Evolutionary conservation across 2,329 filamentous ascomycete species (phyloP), one percentile per base, ranked within the genome.

Genomic region (Pseudogymnoascus destructans): DNA sequence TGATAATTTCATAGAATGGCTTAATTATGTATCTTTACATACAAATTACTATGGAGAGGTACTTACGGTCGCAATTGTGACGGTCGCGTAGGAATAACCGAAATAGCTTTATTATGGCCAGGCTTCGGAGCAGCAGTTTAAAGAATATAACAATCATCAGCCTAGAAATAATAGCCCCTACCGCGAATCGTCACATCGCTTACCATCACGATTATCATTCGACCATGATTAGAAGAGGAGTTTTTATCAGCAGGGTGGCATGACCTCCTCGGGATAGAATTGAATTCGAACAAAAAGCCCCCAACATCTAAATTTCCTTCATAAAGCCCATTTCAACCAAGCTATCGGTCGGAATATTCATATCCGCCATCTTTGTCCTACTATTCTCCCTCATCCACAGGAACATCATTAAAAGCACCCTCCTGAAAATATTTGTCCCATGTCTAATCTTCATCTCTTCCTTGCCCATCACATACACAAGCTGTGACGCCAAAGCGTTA

Each of bases 291-390:
- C 11, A 4, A 52, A 52, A 23, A 52, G 11, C 13, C 11, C 11
- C 6, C 42, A 5, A 30, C 13, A 30, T 27, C 56, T 33, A 82
- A 55, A 85, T 79, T 62, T 85, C 80, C 69, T 85, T 85, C 1
- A 86, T 75, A 66, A 85, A 87, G 0, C 84, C 84, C 15, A 86
- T 81, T 69, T 86, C 84, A 27, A 86, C 77, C 36, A 86, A 69
- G 56, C 77, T 75, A 59, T 85, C 82, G 59, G 79, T 76, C 0
- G 77, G 75, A n/a, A 85, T 71, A 49, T 77, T 72, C 57, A 86
- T 67, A 63, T 83, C 82, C 9, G 81, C 79, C 67, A 86, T 78
- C 72, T 86, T 86, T 1, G 78, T 77, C 58, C 82, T 71, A 8
- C 81, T 83, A 57, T 85, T 86, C 35, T 86, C 83, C 38, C 83